Evolutionary conservation across 345 rosid species (phyloP), one percentile per base, ranked within the genome.

Genomic region (Cardamine chenopodiifolia): DNA sequence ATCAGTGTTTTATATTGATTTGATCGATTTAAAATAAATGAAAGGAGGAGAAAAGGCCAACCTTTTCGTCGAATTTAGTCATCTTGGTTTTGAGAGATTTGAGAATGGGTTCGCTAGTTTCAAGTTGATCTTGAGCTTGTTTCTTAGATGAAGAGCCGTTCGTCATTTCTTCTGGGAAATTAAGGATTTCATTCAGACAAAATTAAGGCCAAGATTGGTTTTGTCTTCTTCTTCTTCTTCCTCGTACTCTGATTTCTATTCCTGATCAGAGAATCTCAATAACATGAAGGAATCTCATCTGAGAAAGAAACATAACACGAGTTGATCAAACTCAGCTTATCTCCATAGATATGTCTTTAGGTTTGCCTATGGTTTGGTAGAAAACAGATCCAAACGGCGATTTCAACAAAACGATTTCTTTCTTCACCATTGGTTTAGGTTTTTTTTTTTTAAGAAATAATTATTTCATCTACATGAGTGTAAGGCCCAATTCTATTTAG

Each of bases 51-150:
- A 20, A 66, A 19, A 45, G 12, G 0, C 31, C 10, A 15, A 70
- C 82, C 78, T 68, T 56, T n/a, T 87, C 91, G 22, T 87, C 90
- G 15, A 86, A 42, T 83, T 86, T 87, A 77, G 66, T 82, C 86
- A 86, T 86, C 69, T 84, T 85, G 56, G 72, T 74, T 58, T 78
- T 78, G 66, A 70, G 80, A 5, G 85, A 73, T 66, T 85, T 81
- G 7, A 57, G 42, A 13, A 82, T 32, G 34, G 82, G 55, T 20
- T 63, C 85, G 61, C 80, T 80, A n/a, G 59, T 68, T 60, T 79
- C 84, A 35, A 80, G 81, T 20, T 78, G 84, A 79, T 85, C 86
- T 66, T 81, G 79, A 55, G 26, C 79, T 61, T 85, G 83, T 70
- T 76, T 82, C 75, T 85, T 81, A 20, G 85, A 79, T 23, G 84